Evolutionary conservation across 2,329 filamentous ascomycete genomes (phyloP).

Genomic region (Ophiostoma angusticollis): DNA sequence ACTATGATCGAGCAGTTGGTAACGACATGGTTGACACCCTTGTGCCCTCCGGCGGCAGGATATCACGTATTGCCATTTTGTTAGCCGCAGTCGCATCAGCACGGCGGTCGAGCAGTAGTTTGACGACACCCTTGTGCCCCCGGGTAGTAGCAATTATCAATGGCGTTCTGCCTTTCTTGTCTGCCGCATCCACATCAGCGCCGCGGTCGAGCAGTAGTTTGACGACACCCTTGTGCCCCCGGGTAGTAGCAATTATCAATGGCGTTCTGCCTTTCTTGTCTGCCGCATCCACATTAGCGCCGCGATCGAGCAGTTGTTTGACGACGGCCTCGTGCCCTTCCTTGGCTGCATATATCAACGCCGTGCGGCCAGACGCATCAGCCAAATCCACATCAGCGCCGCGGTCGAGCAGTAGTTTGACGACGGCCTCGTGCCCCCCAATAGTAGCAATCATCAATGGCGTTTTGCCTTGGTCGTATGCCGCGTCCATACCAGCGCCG

Average conservation of each 20-base stretch:
- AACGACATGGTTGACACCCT: background rate
- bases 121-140: too few species aligned
- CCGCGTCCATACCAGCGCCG: too few species aligned
- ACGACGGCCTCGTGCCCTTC: too few species aligned
- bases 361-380: too few species aligned
- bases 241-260: background rate
- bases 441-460: too few species aligned
- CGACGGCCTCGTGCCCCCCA: too few species aligned
- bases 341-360: background rate
- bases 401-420: too few species aligned
- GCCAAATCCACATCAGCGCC: background rate
- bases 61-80: slow-evolving; percentile 5
- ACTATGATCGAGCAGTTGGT: background rate
- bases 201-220: background rate
- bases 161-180: too few species aligned
- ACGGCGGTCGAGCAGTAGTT: background rate
- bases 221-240: too few species aligned
- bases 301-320: background rate
- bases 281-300: background rate
- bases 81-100: slow-evolving; percentile 3
- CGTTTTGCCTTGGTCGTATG: too few species aligned
- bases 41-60: background rate
- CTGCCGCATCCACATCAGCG: background rate
- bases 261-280: too few species aligned
- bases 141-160: background rate